A percentile compares a stretch with the other conserved stretches of the same genome.
phyloP scores from a whole-genome alignment of 2,329 filamentous ascomycete genomes.

The Tolypocladium paradoxum region DNA sequence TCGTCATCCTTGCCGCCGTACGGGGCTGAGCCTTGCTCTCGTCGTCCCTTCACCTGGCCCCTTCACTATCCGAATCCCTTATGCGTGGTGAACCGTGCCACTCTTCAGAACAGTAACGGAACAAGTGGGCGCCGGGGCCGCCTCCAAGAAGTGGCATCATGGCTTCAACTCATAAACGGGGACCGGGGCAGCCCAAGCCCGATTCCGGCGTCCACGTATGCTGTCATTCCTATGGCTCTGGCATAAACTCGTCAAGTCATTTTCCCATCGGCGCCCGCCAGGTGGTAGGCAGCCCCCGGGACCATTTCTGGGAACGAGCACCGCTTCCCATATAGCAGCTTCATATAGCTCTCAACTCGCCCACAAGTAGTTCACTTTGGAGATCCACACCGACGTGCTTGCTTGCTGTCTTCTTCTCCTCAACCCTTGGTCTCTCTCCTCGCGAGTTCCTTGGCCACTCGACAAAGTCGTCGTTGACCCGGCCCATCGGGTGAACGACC shows the following conservation, averaged over 20 bases:
- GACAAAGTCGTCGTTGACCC: background rate
- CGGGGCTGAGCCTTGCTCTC: background rate
- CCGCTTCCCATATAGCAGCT: background rate
- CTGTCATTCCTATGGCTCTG: background rate
- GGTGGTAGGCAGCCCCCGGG: background rate
- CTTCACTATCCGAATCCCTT: background rate
- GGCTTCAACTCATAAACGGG: background rate
- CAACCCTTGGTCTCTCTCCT: background rate
- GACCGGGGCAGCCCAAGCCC: background rate
- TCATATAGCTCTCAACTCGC: background rate
- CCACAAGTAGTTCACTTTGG: background rate
- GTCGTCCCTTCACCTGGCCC: background rate
- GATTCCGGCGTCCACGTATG: background rate
- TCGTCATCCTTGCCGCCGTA: background rate
- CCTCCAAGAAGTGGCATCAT: slow-evolving; percentile 2
- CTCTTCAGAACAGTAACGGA: background rate
- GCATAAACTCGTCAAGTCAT: slow-evolving; percentile 7
- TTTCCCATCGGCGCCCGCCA: slow-evolving; percentile 3
- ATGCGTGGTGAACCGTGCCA: background rate
- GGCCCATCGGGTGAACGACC: background rate
- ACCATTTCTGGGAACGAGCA: background rate
- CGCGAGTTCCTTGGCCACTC: background rate
- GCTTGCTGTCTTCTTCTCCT: background rate
- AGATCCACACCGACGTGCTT: background rate
- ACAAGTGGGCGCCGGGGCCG: slow-evolving; percentile 1